Evolutionary conservation across 192 early-diverging fungal species (phyloP), one percentile per base, ranked within the genome.

Genomic region (Cetraspora pellucida): DNA sequence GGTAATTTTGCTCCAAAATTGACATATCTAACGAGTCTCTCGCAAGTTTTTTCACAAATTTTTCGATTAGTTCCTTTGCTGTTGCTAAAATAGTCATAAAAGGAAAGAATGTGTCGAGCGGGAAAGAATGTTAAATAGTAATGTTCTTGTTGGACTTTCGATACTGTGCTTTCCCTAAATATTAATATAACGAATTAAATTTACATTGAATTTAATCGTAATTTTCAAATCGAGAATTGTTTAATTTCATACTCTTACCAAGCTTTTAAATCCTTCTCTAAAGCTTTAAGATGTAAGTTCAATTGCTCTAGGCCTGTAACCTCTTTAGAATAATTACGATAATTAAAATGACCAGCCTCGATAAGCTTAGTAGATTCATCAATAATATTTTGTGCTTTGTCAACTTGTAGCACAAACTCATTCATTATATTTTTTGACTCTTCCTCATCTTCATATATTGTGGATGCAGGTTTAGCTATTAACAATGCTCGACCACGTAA

Each of bases 401-500:
- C 76, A 46, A 77, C 76, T 31, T 77, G 76, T 31, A 10, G 43
- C 17, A 77, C 76, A 59, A 77, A 77, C 37, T 68, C 43, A 11
- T 37, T 55, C 28, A 58, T 73, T 17, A 67, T 44, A 50, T 46
- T 3, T 16, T 66, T 50, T 30, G 21, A 30, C 11, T 44, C 66
- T 30, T 55, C 28, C 19, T 67, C 44, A 17, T 30, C 31, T 23
- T 13, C 50, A 44, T 10, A 3, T 10, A 58, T 6, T 19, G 43
- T 59, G 4, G 72, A 58, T 21, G 43, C 63, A 25, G 64, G 46
- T 54, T 77, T 70, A 17, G 68, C 64, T 21, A 77, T 67, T 57
- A 77, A 45, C 46, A 77, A 44, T 59, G 66, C 76, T 47, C 76
- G 43, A 37, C 76, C 76, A n/a, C 76, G 65, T 46, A 77, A 59